Evolutionary conservation across 2,329 filamentous ascomycete species (phyloP).

Genomic region (Botrytis deweyae): DNA sequence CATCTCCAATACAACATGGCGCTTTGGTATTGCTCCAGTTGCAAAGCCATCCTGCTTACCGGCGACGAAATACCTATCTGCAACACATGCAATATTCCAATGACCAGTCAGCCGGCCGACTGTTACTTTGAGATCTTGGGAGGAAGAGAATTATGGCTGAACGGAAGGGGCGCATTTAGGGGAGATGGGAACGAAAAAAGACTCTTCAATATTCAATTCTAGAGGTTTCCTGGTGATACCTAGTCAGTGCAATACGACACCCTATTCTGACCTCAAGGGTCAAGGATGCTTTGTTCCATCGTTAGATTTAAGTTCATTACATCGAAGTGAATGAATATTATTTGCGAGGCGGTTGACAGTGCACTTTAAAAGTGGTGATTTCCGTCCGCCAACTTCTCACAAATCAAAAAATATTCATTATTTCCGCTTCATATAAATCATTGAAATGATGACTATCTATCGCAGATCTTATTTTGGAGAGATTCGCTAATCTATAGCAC

Average conservation of each 20-base stretch:
- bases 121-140: neutral
- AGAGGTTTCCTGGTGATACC: neutral
- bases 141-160: neutral
- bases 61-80: neutral
- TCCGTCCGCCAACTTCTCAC: neutral
- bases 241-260: neutral
- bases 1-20: neutral
- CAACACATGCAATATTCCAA: neutral
- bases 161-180: neutral
- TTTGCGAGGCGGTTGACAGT: neutral
- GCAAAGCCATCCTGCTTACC: neutral
- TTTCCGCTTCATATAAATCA: neutral
- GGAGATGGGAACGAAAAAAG: neutral
- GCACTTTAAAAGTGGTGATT: neutral
- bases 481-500: neutral
- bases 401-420: neutral
- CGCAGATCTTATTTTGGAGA: neutral
- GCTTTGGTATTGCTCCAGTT: neutral
- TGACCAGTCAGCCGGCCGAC: neutral
- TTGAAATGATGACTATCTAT: neutral
- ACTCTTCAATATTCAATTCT: neutral
- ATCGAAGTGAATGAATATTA: neutral
- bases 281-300: neutral
- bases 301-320: neutral
- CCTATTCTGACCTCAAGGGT: neutral